phyloP scores from a whole-genome alignment of 208 protist genomes.

The Paratrypanosoma confusum region DNA sequence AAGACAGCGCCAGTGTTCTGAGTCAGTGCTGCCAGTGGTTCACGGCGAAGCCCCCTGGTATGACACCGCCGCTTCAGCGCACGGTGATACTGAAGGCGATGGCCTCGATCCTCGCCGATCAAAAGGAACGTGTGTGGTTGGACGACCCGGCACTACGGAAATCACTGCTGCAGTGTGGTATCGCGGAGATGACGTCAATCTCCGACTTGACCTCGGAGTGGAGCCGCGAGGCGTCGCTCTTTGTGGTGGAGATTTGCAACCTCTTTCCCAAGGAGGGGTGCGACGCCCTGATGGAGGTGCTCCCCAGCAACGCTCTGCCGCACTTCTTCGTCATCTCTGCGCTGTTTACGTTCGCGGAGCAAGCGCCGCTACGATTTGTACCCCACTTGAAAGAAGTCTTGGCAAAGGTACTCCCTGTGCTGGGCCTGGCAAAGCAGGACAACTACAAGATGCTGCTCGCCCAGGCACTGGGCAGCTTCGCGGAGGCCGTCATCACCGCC shows the following conservation, averaged over 20 bases:
- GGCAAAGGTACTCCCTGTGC: conserved; percentile 13
- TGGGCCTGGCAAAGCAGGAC: conserved; percentile 15
- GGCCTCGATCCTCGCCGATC: too few species aligned
- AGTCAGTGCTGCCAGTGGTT: too few species aligned
- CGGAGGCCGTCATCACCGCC: conserved; percentile 11
- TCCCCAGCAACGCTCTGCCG: conserved; percentile 6
- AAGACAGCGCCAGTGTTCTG: too few species aligned
- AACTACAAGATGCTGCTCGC: conserved; percentile 13
- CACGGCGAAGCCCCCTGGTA: too few species aligned
- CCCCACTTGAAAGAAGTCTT: conserved; percentile 12
- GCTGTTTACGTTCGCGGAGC: conserved; percentile 9
- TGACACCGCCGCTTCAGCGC: too few species aligned
- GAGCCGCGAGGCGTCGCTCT: conserved; percentile 8
- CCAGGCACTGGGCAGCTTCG: conserved; percentile 12
- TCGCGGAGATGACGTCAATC: conserved; percentile 11
- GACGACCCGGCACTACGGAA: too few species aligned
- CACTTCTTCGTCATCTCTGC: conserved; percentile 18
- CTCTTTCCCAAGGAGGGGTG: conserved; percentile 6
- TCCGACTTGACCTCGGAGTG: conserved; percentile 13
- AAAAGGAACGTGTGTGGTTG: too few species aligned
- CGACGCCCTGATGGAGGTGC: background rate
- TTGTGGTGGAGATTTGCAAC: conserved; percentile 11
- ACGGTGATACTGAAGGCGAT: too few species aligned
- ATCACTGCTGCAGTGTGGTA: conserved; percentile 5
- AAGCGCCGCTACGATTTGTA: conserved; percentile 7